phyloP scores from a whole-genome alignment of 2,329 filamentous ascomycete species.

The Paecilomyces sp. region DNA sequence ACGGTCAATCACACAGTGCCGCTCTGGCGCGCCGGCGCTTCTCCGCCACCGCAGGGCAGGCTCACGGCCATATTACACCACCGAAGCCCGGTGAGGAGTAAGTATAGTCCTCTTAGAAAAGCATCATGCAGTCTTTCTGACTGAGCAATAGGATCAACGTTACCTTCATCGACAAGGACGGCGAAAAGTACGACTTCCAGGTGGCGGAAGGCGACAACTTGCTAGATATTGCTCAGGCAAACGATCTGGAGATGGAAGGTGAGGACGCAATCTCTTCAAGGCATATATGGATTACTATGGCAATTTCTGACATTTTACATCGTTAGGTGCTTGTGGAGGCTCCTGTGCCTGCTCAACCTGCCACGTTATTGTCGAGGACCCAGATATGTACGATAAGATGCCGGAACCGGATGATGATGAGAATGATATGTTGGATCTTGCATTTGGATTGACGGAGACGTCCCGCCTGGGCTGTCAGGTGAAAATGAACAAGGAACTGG shows the following conservation, averaged over 20 bases:
- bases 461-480: conserved; percentile 82
- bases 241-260: conserved; percentile 97
- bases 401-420: conserved; percentile 71
- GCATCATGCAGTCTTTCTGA: conserved; percentile 4
- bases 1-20: conserved; percentile 13
- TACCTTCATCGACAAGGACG: conserved; percentile 91
- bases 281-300: not conserved
- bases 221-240: conserved; percentile 85
- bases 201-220: conserved; percentile 86
- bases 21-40: conserved; percentile 47
- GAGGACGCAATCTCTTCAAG: conserved; percentile 9
- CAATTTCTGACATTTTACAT: conserved; percentile 1
- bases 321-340: conserved; percentile 74
- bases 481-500: conserved; percentile 79
- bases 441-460: conserved; percentile 84
- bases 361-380: conserved; percentile 75
- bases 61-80: conserved; percentile 73
- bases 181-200: conserved; percentile 64
- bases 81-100: conserved; percentile 92
- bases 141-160: conserved; percentile 60
- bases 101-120: conserved; percentile 23
- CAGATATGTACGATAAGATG: conserved; percentile 69
- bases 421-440: conserved; percentile 86
- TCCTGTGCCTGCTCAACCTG: conserved; percentile 91
- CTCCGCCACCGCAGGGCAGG: conserved; percentile 52